These are phyloP conservation scores for Coemansia sp. DNA, from an alignment of 192 early-diverging fungal genomes.

Conservation along the genomic window DNA sequence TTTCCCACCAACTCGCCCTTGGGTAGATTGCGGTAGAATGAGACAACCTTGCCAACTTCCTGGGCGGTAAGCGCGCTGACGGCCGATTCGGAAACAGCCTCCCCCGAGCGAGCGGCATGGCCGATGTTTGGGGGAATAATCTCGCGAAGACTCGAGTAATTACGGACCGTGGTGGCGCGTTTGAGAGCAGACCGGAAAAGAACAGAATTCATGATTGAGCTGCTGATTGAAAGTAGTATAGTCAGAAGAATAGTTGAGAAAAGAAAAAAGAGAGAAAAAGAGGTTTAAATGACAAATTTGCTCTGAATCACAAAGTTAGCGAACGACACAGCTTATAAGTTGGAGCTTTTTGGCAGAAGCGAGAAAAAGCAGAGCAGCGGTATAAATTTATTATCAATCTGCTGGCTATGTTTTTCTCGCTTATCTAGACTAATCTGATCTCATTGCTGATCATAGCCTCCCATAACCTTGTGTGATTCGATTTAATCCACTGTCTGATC, in stretches of 20 bases:
- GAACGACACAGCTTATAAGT: background rate
- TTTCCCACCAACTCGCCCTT: constrained; percentile 62
- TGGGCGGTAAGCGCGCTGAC: constrained; percentile 52
- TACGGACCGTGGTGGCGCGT: constrained; percentile 38
- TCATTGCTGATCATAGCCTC: background rate
- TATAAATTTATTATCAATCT: background rate
- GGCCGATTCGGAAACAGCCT: constrained; percentile 51
- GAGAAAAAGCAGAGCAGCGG: background rate
- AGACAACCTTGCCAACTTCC: constrained; percentile 66
- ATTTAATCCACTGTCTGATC: too few relatives aligned
- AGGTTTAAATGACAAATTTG: constrained; percentile 2
- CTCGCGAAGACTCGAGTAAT: constrained; percentile 54
- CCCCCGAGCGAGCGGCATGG: constrained; percentile 59
- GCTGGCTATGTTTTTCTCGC: background rate
- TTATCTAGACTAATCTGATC: background rate
- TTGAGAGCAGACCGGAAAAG: constrained; percentile 41
- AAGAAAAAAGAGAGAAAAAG: background rate
- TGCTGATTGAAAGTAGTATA: background rate
- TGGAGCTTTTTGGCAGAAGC: background rate
- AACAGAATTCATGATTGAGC: constrained; percentile 38
- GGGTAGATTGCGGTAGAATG: constrained; percentile 74
- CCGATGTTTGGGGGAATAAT: constrained; percentile 76
- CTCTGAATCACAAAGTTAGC: background rate
- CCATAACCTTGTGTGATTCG: background rate
- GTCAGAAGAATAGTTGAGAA: background rate